Base-by-base conservation (phyloP, 805 yeast species). In the Metschnikowia rubicola region DNA sequence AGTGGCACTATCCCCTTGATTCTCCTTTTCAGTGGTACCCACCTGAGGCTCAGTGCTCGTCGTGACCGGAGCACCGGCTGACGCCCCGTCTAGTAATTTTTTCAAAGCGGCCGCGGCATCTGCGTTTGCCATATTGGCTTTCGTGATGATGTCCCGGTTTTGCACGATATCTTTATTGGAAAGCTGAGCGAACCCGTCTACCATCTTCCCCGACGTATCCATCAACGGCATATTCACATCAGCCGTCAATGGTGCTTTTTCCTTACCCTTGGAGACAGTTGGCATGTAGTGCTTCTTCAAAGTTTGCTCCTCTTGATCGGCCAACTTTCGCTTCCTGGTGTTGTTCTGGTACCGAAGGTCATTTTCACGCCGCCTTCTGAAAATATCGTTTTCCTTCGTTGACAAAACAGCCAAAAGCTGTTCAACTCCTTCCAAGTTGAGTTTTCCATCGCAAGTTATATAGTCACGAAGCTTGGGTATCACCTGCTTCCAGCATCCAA, bases 401-500 rank as follows among this genome's bases (percentile, higher is more conserved):
- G 92, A 87, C 35, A 94, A 71, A 21, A 75, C 79, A 19, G 66
- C 63, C 67, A 94, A 67, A 48, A 94, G 67, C 40, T 74, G 73
- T 56, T 91, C 96, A 4, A 89, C 96, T 43, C 88, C 82, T 35
- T 76, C 79, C 38, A 91, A 65, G 61, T 89, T 83, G 42, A 94
- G 76, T 13, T 74, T 73, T 36, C 99, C 99, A 65, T 94, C 99
- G 56, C 91, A 81, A 1, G 98, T 92, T 61, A 94, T 77, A 64
- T 84, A 94, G 17, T 87, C 86, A 43, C 79, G 81, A 71, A 87
- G 73, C 30, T 64, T 59, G 0, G 95, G 86, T 40, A 94, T 63
- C 1, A 78, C 65, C 32, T 78, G 73, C 59, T 91, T 90, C 99
- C 99, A 94, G 40, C 92, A 80, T 35, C 75, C 77, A 10, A 89